Evolutionary conservation across 1,284 basidiomycete species (phyloP), one percentile per base, ranked within the genome.

Genomic region (Malassezia nana): DNA sequence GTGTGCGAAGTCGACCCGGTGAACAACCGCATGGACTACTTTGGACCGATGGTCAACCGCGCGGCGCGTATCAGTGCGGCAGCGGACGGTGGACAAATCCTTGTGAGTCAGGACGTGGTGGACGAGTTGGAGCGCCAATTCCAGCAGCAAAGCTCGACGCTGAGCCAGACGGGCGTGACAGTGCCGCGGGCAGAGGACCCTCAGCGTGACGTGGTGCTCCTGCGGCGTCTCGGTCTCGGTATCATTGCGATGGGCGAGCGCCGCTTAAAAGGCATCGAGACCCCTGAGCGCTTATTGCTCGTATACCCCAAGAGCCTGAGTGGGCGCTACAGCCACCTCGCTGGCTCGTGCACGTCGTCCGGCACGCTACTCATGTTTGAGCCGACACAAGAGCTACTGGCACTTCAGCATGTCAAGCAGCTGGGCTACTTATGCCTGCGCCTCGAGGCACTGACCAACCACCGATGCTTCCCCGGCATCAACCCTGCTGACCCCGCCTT

Each of bases 1-100:
- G 81, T 89, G 40, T 96, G 90, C 73, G 91, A 96, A 71, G 81
- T 83, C 9, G 94, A 99, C 76, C 86, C 89, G 1, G 86, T 94
- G 72, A 98, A 91, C 5, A 79, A 84, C 58, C 85, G 94, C 24
- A 98, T 99, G 94, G 92, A 98, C 76, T 75, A 75, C 62, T 75
- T 75, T 56, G 73, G 73, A 1, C 73, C 73, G 13, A 75, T 75
- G 67, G 70, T 72, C 42, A 72, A 72, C 46, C 65, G 91, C 38
- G 81, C 92, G 0, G 83, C 92, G 1, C 81, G 94, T 51, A 87
- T 99, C 69, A 82, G 80, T 59, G 83, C 85, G 31, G 82, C 79
- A 52, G 90, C 94, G 1, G 83, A 84, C 25, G 94, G 94, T 12
- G 94, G 94, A 0, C 89, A 98, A 76, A 89, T 98, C 69, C 85